Percentiles rank a stretch among this genome's conserved stretches.
phyloP scores from a whole-genome alignment of 2,329 filamentous ascomycete species.

The Knufia fluminis region DNA sequence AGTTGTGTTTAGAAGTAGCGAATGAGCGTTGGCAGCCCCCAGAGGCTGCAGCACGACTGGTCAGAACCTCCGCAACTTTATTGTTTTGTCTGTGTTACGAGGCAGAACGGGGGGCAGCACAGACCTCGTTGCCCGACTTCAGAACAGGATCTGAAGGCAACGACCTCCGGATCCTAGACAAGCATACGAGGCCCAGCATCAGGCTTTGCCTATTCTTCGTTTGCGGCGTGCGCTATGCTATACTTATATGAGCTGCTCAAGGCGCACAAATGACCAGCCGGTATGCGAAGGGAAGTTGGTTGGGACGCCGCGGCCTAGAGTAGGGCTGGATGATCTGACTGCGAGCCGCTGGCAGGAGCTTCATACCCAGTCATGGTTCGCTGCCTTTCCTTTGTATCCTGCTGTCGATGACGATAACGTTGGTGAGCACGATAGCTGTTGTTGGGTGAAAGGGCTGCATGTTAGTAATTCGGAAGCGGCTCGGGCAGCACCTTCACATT shows the following conservation, averaged over 20 bases:
- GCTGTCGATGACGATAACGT: too few relatives aligned
- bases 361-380: too few relatives aligned
- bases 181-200: background rate
- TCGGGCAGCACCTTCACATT: background rate
- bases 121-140: constrained; percentile 2
- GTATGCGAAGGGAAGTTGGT: too few relatives aligned
- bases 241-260: background rate
- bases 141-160: background rate
- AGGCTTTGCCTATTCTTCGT: background rate
- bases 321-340: too few relatives aligned
- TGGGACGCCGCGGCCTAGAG: too few relatives aligned
- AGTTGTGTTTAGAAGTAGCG: background rate
- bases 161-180: background rate
- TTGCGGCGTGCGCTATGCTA: background rate
- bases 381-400: too few relatives aligned
- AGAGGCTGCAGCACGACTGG: background rate
- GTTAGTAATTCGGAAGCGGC: background rate
- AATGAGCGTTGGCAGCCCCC: background rate
- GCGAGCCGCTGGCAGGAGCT: too few relatives aligned
- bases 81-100: background rate
- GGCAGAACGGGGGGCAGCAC: background rate
- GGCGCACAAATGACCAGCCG: too few relatives aligned
- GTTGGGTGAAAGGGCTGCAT: too few relatives aligned
- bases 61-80: background rate
- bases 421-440: too few relatives aligned